These are phyloP conservation scores for Zasmidium citrigriseum DNA, from an alignment of 2,329 filamentous ascomycete species.

Conservation along the genomic window DNA sequence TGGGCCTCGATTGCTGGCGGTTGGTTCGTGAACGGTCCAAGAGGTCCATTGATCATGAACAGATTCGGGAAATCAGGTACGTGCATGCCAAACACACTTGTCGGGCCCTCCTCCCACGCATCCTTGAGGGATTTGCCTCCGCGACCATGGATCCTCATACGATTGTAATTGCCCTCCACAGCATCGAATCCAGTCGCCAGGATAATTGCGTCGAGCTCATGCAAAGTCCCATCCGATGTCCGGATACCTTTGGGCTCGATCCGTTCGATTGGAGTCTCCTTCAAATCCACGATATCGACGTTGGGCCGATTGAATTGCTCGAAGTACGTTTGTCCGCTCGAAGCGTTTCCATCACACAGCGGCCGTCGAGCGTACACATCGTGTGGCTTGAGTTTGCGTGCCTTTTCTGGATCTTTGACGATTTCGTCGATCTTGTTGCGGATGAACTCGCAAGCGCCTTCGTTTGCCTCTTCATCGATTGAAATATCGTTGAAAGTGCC, in stretches of 20 bases:
- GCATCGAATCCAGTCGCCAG: constrained; percentile 50
- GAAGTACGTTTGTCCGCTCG: constrained; percentile 49
- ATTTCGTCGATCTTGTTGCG: constrained; percentile 52
- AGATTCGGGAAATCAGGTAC: constrained; percentile 45
- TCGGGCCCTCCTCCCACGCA: constrained; percentile 35
- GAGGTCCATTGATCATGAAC: constrained; percentile 42
- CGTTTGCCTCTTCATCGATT: constrained; percentile 49
- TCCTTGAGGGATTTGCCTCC: constrained; percentile 32
- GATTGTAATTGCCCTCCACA: constrained; percentile 36
- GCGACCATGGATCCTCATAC: constrained; percentile 35
- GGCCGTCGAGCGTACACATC: constrained; percentile 50
- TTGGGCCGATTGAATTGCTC: constrained; percentile 46
- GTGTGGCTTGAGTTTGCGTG: constrained; percentile 55
- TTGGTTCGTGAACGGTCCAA: constrained; percentile 43
- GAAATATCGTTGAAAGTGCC: constrained; percentile 57
- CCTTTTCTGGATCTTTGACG: constrained; percentile 51
- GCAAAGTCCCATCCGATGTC: constrained; percentile 40
- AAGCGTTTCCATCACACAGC: constrained; percentile 34
- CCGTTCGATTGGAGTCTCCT: constrained; percentile 43
- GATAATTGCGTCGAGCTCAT: constrained; percentile 47
- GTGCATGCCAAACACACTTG: constrained; percentile 40
- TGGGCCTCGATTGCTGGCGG: constrained; percentile 39
- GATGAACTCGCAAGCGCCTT: constrained; percentile 59
- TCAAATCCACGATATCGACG: constrained; percentile 46
- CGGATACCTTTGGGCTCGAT: constrained; percentile 56